Conservation (phyloP, 2,329 filamentous ascomycete species). For the Penicillium sp. region DNA sequence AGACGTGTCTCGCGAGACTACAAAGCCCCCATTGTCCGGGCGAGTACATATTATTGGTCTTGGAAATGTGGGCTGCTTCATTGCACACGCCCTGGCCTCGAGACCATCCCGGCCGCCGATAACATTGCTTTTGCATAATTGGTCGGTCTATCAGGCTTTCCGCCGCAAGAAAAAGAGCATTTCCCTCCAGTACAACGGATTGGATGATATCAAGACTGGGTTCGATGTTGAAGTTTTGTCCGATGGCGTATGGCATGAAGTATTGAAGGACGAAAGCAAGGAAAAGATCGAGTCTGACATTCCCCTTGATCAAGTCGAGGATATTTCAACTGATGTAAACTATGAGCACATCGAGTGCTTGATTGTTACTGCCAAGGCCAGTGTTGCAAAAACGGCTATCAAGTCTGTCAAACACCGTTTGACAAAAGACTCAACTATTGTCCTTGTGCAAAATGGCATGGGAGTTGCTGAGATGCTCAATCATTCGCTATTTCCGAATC, state of each 20-base stretch:
- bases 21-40: slow-evolving; percentile 31
- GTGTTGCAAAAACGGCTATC: slow-evolving; percentile 66
- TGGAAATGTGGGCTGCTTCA: slow-evolving; percentile 78
- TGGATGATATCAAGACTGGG: slow-evolving; percentile 44
- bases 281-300: not conserved
- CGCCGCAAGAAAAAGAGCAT: slow-evolving; percentile 33
- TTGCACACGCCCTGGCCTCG: slow-evolving; percentile 70
- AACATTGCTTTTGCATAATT: slow-evolving; percentile 73
- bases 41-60: slow-evolving; percentile 76
- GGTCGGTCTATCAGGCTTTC: slow-evolving; percentile 37
- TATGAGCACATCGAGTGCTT: slow-evolving; percentile 67
- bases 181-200: slow-evolving; percentile 38
- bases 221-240: slow-evolving; percentile 45
- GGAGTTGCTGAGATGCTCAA: slow-evolving; percentile 81
- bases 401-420: slow-evolving; percentile 66
- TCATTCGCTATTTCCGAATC: slow-evolving; percentile 66
- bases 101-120: slow-evolving; percentile 67
- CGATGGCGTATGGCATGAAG: slow-evolving; percentile 33
- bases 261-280: slow-evolving; percentile 8
- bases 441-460: slow-evolving; percentile 78
- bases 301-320: slow-evolving; percentile 1
- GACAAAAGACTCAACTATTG: slow-evolving; percentile 67
- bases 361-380: slow-evolving; percentile 75
- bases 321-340: slow-evolving; percentile 23
- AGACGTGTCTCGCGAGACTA: slow-evolving; percentile 20